Conservation (phyloP, 202 grass and related monocot species). For the Bolboschoenoplectus hybrid region DNA sequence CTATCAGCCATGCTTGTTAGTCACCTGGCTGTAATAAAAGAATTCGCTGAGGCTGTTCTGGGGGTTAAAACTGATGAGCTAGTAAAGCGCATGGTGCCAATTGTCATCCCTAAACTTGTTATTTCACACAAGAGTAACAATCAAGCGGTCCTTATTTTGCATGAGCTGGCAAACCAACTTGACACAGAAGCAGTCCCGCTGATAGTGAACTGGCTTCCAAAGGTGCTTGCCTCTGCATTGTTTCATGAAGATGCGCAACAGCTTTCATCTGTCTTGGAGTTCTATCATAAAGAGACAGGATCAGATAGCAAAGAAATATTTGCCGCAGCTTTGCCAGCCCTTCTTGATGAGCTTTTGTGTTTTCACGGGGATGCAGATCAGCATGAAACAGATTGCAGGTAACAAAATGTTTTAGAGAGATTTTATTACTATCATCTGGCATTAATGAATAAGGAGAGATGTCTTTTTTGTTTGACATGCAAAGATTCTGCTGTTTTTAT, state of each 20-base stretch:
- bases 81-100: conserved; percentile 77
- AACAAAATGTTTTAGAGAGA: conserved; percentile 12
- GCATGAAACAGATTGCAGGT: conserved; percentile 70
- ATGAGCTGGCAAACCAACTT: conserved; percentile 62
- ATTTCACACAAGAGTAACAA: conserved; percentile 67
- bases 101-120: conserved; percentile 89
- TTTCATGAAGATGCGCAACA: conserved; percentile 71
- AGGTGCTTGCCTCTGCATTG: conserved; percentile 83
- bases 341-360: conserved; percentile 95
- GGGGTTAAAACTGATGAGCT: conserved; percentile 77
- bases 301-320: conserved; percentile 92
- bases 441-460: neutral
- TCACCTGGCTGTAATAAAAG: conserved; percentile 60
- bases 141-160: conserved; percentile 64
- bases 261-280: conserved; percentile 79
- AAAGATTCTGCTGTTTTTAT: neutral
- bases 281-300: conserved; percentile 74
- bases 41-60: conserved; percentile 76
- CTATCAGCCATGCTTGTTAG: conserved; percentile 64
- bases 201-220: conserved; percentile 66
- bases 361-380: conserved; percentile 74
- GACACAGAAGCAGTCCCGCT: conserved; percentile 58
- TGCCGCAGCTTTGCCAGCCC: conserved; percentile 75
- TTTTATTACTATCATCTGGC: conserved; percentile 8
- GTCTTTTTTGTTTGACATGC: neutral